phyloP scores from a whole-genome alignment of 768 basidiomycete species.

The Pisolithus marmoratus region DNA sequence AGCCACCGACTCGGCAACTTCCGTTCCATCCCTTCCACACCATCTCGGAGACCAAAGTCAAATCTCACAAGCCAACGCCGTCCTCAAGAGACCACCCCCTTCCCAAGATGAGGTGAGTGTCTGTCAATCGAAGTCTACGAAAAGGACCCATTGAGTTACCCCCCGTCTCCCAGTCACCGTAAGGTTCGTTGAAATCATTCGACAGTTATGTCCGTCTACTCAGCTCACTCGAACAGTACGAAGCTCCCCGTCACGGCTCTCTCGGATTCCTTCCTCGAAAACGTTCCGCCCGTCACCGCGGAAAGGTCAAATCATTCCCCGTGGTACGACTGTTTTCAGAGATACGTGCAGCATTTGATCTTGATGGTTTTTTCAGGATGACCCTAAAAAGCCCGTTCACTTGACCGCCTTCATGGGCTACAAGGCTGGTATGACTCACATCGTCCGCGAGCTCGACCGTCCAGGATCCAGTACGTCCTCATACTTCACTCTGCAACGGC shows the following conservation, averaged over 20 bases:
- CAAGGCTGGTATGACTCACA: conserved; percentile 99
- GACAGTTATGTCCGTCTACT: conserved; percentile 12
- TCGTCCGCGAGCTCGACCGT: conserved; percentile 98
- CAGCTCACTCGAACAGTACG: conserved; percentile 54
- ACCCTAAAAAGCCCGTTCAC: conserved; percentile 98
- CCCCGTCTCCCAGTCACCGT: conserved; percentile 59
- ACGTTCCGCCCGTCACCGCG: conserved; percentile 93
- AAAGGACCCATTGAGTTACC: conserved; percentile 14
- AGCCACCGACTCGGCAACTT: conserved; percentile 26
- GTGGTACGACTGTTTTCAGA: conserved; percentile 54
- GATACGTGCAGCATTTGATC: background rate
- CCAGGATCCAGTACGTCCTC: conserved; percentile 90
- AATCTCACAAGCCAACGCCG: conserved; percentile 3
- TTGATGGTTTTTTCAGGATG: conserved; percentile 59
- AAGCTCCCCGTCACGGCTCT: conserved; percentile 97
- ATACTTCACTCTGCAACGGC: background rate
- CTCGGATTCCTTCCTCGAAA: conserved; percentile 97
- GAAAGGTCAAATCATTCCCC: conserved; percentile 99
- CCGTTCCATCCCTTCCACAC: conserved; percentile 10
- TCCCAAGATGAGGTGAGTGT: conserved; percentile 58
- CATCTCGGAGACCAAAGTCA: background rate
- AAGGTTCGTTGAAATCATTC: conserved; percentile 50
- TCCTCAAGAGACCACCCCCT: conserved; percentile 19
- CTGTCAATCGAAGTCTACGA: background rate
- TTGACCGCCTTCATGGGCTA: conserved; percentile 98